Base-by-base conservation (phyloP, 768 basidiomycete genomes). In the Pluteus cervinus region DNA sequence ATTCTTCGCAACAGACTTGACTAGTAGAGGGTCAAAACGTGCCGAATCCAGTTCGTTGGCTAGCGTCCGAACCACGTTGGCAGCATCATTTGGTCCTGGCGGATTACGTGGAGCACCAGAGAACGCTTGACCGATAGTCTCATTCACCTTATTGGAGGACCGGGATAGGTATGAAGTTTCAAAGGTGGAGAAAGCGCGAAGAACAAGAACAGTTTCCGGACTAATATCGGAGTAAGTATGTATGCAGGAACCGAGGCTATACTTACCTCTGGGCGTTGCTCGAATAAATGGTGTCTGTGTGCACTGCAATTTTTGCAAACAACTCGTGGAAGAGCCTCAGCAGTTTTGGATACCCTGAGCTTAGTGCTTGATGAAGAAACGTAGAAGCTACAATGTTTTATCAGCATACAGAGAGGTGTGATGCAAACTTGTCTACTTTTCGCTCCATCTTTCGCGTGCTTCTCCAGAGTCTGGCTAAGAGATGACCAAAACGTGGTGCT, bases 311-410 rank as follows among this genome's bases (percentile, higher is more conserved):
- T 56, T 92, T 92, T 21, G 85, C 79, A 55, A 99, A 99, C 63
- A 99, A 96, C 26, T 92, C 91, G 39, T 99, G 96, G 61, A 99
- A 93, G 2, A 97, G 71, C 7, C 96, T 76, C 7, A 99, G 57
- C 3, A 99, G 67, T 33, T 77, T 76, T 3, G 93, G 90, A 60
- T 98, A 98, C 12, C 87, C 86, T 2, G 78, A 67, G 47, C 82
- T 81, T 26, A 99, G 63, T 4, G 88, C 87, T 50, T 93, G 91
- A 48, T 97, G 92, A 8, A 97, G 59, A 58, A 98, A 98, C 0
- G 78, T 74, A 0, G 94, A 26, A 18, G 34, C 26, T 29, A n/a
- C 12, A 35, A 28, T 15, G 21, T 34, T 3, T 37, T 24, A 24
- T 33, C 29, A 24, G 31, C 23, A 11, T 22, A 8, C 23, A 16